A percentile compares a stretch with the other conserved stretches of the same genome.
These are phyloP conservation scores for Candida frijolesensis DNA, from an alignment of 1,139 yeast species.

Conservation along the genomic window DNA sequence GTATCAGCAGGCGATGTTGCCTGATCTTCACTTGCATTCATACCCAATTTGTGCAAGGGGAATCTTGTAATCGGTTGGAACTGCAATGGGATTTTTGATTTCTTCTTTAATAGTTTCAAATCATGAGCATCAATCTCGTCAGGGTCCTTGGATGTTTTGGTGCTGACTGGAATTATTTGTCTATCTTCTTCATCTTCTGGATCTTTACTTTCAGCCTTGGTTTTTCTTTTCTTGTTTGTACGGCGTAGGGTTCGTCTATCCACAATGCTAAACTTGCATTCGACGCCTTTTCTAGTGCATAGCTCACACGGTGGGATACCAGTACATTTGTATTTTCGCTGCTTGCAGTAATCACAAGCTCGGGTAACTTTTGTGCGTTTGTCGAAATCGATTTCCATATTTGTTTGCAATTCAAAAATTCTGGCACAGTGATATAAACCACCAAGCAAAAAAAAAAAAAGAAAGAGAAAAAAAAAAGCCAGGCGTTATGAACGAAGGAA, in stretches of 20 bases:
- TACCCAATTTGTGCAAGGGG: constrained; percentile 13
- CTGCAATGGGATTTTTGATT: constrained; percentile 11
- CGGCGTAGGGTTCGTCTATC: constrained; percentile 22
- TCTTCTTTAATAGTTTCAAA: constrained; percentile 11
- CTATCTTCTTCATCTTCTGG: neutral
- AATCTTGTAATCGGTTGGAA: constrained; percentile 16
- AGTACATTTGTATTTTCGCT: constrained; percentile 36
- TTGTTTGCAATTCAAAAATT: neutral
- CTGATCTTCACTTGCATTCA: neutral
- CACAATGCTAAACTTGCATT: constrained; percentile 27
- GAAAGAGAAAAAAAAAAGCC: neutral
- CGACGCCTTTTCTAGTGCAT: constrained; percentile 26
- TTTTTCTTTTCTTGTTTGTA: constrained; percentile 15
- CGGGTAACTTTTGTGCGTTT: constrained; percentile 33
- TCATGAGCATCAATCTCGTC: constrained; percentile 12
- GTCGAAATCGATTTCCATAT: constrained; percentile 14
- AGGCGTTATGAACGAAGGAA: neutral
- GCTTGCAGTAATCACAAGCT: constrained; percentile 44
- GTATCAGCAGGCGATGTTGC: neutral
- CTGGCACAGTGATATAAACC: neutral
- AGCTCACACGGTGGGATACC: constrained; percentile 31
- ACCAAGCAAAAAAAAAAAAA: neutral
- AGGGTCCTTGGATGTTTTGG: constrained; percentile 6
- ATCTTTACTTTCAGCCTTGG: neutral
- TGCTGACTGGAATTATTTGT: neutral